Conservation (phyloP, 1,139 yeast species). For the Debaryomyces psychrophilus region DNA sequence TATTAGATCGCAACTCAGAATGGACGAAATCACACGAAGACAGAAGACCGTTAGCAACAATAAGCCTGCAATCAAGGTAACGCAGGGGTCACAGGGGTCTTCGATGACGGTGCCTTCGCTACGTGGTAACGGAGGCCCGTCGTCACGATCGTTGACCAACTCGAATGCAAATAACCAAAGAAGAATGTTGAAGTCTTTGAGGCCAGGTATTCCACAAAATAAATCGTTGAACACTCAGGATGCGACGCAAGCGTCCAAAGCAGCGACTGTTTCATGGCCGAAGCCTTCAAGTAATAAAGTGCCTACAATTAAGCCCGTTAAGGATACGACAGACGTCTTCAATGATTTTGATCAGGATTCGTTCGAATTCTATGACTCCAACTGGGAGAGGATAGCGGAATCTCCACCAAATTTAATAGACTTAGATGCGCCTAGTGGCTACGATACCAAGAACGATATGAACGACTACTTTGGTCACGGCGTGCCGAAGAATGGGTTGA, state of each 20-base stretch:
- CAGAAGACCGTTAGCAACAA: constrained; percentile 12
- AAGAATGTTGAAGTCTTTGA: constrained; percentile 41
- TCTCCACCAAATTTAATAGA: constrained; percentile 37
- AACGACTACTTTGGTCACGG: constrained; percentile 15
- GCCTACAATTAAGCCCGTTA: constrained; percentile 16
- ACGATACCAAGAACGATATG: constrained; percentile 11
- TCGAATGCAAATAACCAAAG: constrained; percentile 20
- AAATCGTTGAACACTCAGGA: constrained; percentile 8
- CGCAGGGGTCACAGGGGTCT: constrained; percentile 14
- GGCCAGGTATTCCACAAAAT: constrained; percentile 22
- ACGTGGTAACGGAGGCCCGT: constrained; percentile 20
- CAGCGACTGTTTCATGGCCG: constrained; percentile 52
- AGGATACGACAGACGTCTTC: constrained; percentile 26
- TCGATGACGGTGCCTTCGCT: constrained; percentile 33
- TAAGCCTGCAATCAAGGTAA: constrained; percentile 18
- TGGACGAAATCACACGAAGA: constrained; percentile 41
- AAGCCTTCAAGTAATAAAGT: constrained; percentile 25
- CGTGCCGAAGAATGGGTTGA: not conserved
- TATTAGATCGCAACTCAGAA: constrained; percentile 45
- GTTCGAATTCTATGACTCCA: constrained; percentile 24
- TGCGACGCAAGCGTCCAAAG: constrained; percentile 36
- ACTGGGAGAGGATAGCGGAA: constrained; percentile 34
- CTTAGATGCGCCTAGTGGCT: constrained; percentile 24
- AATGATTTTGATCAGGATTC: constrained; percentile 52
- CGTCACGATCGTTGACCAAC: constrained; percentile 18